These are phyloP conservation scores for Diaporthe helianthi DNA, from an alignment of 2,329 filamentous ascomycete species.

Conservation along the genomic window DNA sequence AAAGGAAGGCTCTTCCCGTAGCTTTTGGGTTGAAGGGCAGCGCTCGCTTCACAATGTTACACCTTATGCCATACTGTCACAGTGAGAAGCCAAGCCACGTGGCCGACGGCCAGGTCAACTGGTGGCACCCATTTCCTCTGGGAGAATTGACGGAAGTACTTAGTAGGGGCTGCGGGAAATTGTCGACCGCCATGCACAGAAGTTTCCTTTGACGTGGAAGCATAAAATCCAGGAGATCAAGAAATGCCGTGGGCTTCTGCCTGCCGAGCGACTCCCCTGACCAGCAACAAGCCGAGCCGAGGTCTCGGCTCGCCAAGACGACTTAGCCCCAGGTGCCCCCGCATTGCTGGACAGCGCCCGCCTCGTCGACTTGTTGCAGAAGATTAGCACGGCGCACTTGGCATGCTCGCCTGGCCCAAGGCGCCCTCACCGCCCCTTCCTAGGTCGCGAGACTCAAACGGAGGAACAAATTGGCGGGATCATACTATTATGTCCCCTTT, in stretches of 20 bases:
- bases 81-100: constrained; percentile 6
- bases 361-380: not conserved
- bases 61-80: not conserved
- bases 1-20: not conserved
- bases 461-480: not conserved
- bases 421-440: not conserved
- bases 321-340: not conserved
- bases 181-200: not conserved
- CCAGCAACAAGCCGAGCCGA: constrained; percentile 2
- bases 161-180: not conserved
- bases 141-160: not conserved
- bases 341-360: not conserved
- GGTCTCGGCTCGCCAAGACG: not conserved
- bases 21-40: no score
- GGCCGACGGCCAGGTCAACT: not conserved
- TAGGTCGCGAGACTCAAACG: no score
- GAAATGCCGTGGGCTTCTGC: not conserved
- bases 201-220: not conserved
- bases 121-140: not conserved
- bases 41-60: not conserved
- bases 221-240: not conserved
- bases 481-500: no score
- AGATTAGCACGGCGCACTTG: constrained; percentile 9
- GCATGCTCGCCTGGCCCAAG: not conserved
- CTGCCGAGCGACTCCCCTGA: not conserved